Conservation (phyloP, 371 early-diverging fungal genomes). For the Batkoa obscura region DNA sequence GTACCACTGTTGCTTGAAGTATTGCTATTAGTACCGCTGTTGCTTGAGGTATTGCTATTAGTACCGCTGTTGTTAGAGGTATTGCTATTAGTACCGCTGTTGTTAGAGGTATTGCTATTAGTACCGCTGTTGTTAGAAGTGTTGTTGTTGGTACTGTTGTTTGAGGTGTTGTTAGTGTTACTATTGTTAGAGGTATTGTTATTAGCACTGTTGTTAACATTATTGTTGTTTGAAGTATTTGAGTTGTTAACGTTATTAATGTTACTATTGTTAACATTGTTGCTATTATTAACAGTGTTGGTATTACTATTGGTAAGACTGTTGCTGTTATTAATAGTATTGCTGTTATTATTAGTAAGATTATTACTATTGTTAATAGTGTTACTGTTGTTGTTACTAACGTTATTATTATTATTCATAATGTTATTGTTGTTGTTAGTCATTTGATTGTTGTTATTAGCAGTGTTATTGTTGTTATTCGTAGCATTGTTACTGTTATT, state of each 20-base stretch:
- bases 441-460: background rate
- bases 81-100: too few species aligned
- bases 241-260: constrained; percentile 10
- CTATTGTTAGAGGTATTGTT: background rate
- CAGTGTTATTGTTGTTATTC: background rate
- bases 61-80: too few species aligned
- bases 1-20: too few species aligned
- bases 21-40: too few species aligned
- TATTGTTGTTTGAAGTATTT: constrained; percentile 6
- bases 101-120: too few species aligned
- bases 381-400: background rate
- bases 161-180: background rate
- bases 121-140: background rate
- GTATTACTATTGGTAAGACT: constrained; percentile 9
- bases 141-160: background rate
- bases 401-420: background rate
- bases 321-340: constrained; percentile 2
- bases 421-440: background rate
- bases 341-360: constrained; percentile 5
- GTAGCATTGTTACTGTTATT: background rate
- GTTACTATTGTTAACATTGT: constrained; percentile 9
- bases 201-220: background rate
- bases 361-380: background rate
- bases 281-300: constrained; percentile 6
- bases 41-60: too few species aligned